Evolutionary conservation across 2,329 filamentous ascomycete genomes (phyloP).

Genomic region (Sarocladiaceae sp.): DNA sequence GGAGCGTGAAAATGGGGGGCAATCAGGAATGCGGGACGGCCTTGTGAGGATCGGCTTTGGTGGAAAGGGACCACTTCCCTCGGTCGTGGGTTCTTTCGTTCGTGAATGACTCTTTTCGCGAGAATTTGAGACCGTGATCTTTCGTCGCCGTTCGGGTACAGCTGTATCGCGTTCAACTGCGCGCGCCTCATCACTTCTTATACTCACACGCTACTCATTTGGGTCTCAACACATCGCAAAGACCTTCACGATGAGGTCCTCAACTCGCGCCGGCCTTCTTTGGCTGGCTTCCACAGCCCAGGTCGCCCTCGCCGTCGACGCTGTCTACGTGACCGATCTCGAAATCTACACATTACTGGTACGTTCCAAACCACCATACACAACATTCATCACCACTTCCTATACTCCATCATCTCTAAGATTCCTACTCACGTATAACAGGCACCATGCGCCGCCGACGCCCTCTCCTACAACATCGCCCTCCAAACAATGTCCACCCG

Average conservation of each 20-base stretch:
- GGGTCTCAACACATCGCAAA: too few relatives aligned
- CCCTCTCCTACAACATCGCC: conserved; percentile 40
- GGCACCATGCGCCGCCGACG: conserved; percentile 47
- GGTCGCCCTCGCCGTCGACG: conserved; percentile 14
- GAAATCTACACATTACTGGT: conserved; percentile 37
- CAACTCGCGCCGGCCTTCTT: conserved; percentile 17
- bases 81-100: too few relatives aligned
- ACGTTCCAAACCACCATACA: conserved; percentile 13
- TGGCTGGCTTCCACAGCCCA: conserved; percentile 10
- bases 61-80: too few relatives aligned
- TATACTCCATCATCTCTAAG: too few relatives aligned
- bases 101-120: not conserved
- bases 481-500: conserved; percentile 31
- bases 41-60: too few relatives aligned
- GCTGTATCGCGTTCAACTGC: not conserved
- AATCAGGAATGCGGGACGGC: not conserved
- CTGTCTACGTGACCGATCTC: conserved; percentile 43
- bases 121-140: not conserved
- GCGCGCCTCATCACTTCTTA: not conserved
- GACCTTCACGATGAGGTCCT: conserved; percentile 4
- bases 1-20: not conserved
- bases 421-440: too few relatives aligned
- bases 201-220: too few relatives aligned
- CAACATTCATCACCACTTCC: too few relatives aligned
- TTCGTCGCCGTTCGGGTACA: not conserved